Evolutionary conservation across 2,329 filamentous ascomycete species (phyloP), one percentile per base, ranked within the genome.

Genomic region (Sclerotinia trifoliorum): DNA sequence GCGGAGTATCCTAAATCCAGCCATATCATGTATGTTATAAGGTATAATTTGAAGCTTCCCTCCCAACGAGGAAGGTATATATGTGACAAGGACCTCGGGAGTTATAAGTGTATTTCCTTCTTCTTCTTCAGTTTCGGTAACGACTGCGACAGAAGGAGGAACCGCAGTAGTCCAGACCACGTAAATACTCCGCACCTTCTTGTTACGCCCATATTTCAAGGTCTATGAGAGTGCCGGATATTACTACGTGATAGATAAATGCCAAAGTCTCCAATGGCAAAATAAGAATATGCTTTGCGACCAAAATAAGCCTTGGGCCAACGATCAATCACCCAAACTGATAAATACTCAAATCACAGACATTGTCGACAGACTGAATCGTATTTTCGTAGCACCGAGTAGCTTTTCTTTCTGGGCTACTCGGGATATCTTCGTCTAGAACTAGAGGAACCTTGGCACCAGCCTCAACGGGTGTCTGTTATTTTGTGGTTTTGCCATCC

Each of bases 171-270:
- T 57, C 35, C 55, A 48, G 10, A 61, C 49, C 58, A 61, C 58
- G 44, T 61, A 61, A 57, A n/a, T 48, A 61, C 48, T 61, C 19
- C 57, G 56, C 39, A 26, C 32, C 19, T 35, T 56, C 32, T 56
- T 56, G 2, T 35, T 35, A 32, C 32, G 29, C 35, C 42, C 26
- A 61, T 61, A 42, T 48, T 39, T 61, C 26, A 32, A 61, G 29
- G 29, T 48, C 26, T 32, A 35, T 10, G 11, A n/a, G 35, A 57
- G 24, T 35, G 32, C 24, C 21, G 55, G 21, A 56, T 57, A 57
- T 26, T 35, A 35, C 32, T 35, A 56, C 24, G 11, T 56, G 32
- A 39, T 21, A n/a, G 54, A 32, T 32, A 19, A 39, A 6, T 46
- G 6, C 19, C 7, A 1, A 46, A 19, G 44, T 48, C 44, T 48